Conservation (phyloP, 2,329 filamentous ascomycete species). For the Colletotrichum lindemuthianum region DNA sequence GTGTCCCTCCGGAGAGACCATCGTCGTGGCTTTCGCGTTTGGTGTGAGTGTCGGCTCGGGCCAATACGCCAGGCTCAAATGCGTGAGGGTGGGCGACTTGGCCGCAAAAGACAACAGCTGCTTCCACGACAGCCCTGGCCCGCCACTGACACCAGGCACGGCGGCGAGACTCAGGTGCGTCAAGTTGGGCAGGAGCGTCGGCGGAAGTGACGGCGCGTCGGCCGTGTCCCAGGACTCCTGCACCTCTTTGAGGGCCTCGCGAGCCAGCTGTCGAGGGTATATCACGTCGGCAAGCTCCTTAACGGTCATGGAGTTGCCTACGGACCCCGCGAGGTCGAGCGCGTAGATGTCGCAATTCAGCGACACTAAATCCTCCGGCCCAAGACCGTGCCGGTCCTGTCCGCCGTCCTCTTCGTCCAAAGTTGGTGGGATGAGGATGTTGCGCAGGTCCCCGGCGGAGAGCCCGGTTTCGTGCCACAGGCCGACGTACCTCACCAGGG, state of each 20-base stretch:
- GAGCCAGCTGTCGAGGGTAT: conserved; percentile 48
- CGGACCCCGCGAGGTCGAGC: conserved; percentile 64
- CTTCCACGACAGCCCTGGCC: conserved; percentile 62
- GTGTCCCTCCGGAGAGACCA: conserved; percentile 55
- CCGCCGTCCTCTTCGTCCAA: conserved; percentile 39
- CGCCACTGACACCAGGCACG: conserved; percentile 42
- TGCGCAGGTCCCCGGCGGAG: conserved; percentile 59
- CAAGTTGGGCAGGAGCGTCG: conserved; percentile 62
- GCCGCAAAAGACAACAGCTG: conserved; percentile 65
- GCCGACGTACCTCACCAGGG: conserved; percentile 62
- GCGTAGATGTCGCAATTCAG: conserved; percentile 60
- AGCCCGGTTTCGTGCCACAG: conserved; percentile 57
- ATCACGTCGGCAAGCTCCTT: conserved; percentile 64
- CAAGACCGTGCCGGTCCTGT: conserved; percentile 35
- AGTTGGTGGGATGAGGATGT: conserved; percentile 53
- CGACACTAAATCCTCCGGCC: conserved; percentile 35
- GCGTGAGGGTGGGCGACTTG: conserved; percentile 65
- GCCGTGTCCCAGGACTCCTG: conserved; percentile 66
- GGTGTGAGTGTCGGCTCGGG: conserved; percentile 68
- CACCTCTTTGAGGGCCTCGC: conserved; percentile 41
- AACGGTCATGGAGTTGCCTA: conserved; percentile 61
- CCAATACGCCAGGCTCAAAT: conserved; percentile 71
- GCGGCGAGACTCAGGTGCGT: conserved; percentile 70
- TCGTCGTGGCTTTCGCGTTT: conserved; percentile 58
- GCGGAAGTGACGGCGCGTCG: conserved; percentile 41